Base-by-base conservation (phyloP, 2,329 filamentous ascomycete species). In the Neoarthrinium moseri region DNA sequence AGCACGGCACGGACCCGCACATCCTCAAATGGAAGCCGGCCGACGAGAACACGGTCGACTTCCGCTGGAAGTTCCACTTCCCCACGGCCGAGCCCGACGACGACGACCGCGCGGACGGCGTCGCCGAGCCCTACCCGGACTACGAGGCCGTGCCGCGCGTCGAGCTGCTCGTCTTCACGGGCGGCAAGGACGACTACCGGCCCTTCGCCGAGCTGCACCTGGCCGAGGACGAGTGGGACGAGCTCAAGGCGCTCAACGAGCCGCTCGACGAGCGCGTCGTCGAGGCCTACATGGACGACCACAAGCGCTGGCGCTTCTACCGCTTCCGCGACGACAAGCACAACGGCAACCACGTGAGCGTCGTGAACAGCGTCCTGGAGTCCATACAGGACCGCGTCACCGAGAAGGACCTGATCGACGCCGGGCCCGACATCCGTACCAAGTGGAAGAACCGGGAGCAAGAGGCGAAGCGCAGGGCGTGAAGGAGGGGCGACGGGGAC, bases 1-100 rank as follows among this genome's bases (percentile, higher is more conserved):
- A 86, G 57, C 86, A 87, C 54, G 94, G 94, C 55, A 99, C 94
- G 11, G 94, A 99, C 67, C 81, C 82, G 40, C 86, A 96, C 64
- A 99, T 96, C 52, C 74, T 99, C 30, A 99, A 99, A 67, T 99
- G 94, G 94, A 99, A 99, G 69, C 91, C 92, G 0, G 89, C 90
- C 4, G 78, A 89, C 54, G 94, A 99, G 66, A 99, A 99, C 71
- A 95, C 91, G 0, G 83, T 99, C 56, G 94, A 99, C 65, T 96
- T 96, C 65, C 81, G 87, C 33, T 77, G 97, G 57, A 81, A 80
- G 42, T 77, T 99, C 34, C 75, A 79, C 11, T 97, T 96, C 59
- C 87, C 87, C 0, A 61, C 74, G 1, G 73, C 86, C n/a, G 78
- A 88, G 48, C 86, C 86, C 1, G 80, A 86, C 58, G 78, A 81